phyloP scores from a whole-genome alignment of 1,139 yeast genomes.

The Taiozyma sp. region DNA sequence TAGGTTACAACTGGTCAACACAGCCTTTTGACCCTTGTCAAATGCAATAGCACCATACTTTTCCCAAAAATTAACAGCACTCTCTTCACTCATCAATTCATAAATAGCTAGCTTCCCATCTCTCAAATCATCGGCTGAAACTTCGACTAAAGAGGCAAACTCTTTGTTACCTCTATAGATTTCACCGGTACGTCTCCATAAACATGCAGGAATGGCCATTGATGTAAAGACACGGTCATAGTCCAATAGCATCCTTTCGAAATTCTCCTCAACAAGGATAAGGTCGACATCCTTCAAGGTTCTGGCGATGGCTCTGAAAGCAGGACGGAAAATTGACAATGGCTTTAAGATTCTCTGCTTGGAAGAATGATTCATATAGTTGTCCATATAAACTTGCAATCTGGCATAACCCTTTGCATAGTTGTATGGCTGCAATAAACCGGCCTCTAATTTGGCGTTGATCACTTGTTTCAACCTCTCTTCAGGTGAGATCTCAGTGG shows the following conservation, averaged over 20 bases:
- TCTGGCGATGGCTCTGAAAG: slow-evolving; percentile 89
- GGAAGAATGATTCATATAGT: slow-evolving; percentile 81
- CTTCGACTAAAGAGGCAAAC: slow-evolving; percentile 94
- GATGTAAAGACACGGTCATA: slow-evolving; percentile 95
- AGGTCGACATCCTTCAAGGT: slow-evolving; percentile 88
- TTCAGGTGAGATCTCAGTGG: slow-evolving; percentile 91
- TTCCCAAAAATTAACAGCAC: slow-evolving; percentile 98
- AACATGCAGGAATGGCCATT: slow-evolving; percentile 97
- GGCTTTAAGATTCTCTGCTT: slow-evolving; percentile 88
- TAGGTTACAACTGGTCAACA: slow-evolving; percentile 83
- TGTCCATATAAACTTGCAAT: slow-evolving; percentile 86
- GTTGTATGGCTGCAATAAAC: slow-evolving; percentile 85
- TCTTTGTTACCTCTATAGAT: slow-evolving; percentile 94
- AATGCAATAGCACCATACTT: slow-evolving; percentile 96
- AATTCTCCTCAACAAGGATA: slow-evolving; percentile 88
- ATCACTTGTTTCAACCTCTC: slow-evolving; percentile 93
- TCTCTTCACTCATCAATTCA: slow-evolving; percentile 93
- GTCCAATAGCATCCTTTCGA: slow-evolving; percentile 88
- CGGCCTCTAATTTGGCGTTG: slow-evolving; percentile 92
- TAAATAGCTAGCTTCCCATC: slow-evolving; percentile 92
- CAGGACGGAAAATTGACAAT: slow-evolving; percentile 81
- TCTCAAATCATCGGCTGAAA: slow-evolving; percentile 81
- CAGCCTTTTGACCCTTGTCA: slow-evolving; percentile 94
- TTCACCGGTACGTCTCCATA: slow-evolving; percentile 97
- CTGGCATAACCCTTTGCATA: slow-evolving; percentile 94